phyloP scores from a whole-genome alignment of 2,329 filamentous ascomycete species.

The Tolypocladium guangdongense region DNA sequence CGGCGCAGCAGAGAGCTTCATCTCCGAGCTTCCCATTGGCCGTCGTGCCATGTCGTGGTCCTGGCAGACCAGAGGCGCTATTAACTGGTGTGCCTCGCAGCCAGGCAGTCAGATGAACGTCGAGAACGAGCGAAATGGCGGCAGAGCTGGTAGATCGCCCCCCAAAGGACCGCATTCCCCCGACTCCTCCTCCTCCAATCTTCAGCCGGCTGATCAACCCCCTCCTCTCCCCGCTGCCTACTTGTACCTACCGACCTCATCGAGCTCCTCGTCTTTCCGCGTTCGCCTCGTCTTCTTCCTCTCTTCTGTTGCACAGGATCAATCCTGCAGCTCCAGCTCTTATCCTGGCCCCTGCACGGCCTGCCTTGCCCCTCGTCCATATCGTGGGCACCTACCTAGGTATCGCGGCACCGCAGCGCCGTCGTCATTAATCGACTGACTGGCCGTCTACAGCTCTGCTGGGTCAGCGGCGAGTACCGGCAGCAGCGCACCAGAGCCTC shows the following conservation, averaged over 20 bases:
- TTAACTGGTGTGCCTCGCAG: too few relatives aligned
- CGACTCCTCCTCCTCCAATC: neutral
- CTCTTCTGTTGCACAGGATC: neutral
- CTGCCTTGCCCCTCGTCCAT: neutral
- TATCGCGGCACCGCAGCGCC: neutral
- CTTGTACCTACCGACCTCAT: neutral
- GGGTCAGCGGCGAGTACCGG: neutral
- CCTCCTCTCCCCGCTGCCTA: neutral
- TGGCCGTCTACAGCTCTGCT: neutral
- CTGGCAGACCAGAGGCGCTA: neutral
- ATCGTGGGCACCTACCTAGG: neutral
- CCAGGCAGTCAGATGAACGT: neutral
- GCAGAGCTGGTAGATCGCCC: neutral
- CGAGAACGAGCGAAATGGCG: neutral
- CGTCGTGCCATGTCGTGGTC: neutral
- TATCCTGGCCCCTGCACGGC: neutral
- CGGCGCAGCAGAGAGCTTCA: neutral
- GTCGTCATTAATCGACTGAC: neutral
- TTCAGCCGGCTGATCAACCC: neutral
- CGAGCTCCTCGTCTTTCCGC: neutral
- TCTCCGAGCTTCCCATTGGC: conserved; percentile 1
- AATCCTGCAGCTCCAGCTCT: neutral
- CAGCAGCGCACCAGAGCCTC: neutral
- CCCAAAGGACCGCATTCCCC: neutral
- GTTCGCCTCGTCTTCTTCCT: neutral